Evolutionary conservation across 108 stramenopile species (phyloP), one percentile per base, ranked within the genome.

Genomic region (Cylindrotheca closterium): DNA sequence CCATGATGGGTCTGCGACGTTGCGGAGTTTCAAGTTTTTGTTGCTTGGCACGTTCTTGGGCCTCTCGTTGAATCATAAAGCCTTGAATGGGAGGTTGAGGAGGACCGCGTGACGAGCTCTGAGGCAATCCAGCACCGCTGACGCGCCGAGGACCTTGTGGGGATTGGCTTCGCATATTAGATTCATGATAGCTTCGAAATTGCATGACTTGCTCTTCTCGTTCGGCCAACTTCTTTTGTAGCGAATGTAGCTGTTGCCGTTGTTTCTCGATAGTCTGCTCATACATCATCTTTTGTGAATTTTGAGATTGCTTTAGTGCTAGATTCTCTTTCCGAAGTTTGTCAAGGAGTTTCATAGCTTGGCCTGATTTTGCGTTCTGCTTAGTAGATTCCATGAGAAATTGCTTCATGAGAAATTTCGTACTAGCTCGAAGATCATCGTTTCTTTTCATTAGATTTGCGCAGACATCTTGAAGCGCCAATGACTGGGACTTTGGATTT

Each of bases 391-490:
- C 82, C 50, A 74, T 37, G 23, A 91, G 51, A 4, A 91, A 76
- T 58, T 91, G 89, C 49, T 86, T 87, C 65, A 91, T 46, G 19
- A 86, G 53, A 63, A 91, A 91, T 45, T 80, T 83, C 33, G 68
- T 79, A 51, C 77, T 54, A 66, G 83, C 54, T 67, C 74, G 71
- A 70, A 52, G 29, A 68, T 85, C 58, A 63, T 82, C 63, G 60
- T 80, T 25, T 69, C 73, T 60, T 71, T 69, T 47, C 58, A 75
- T 28, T 50, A 79, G 33, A 19, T 55, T 29, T 3, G 42, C 29
- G 50, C 73, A 77, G 22, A 77, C 12, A 58, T 82, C 76, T 57
- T 59, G 46, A 58, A 67, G 60, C 21, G 61, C 54, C 51, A 79
- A 21, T 1, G 2, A 1, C 32, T 29, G 2, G 50, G 50, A 46